These are phyloP conservation scores for Globisporangium emineosum DNA, from an alignment of 352 stramenopile species.

Conservation along the genomic window DNA sequence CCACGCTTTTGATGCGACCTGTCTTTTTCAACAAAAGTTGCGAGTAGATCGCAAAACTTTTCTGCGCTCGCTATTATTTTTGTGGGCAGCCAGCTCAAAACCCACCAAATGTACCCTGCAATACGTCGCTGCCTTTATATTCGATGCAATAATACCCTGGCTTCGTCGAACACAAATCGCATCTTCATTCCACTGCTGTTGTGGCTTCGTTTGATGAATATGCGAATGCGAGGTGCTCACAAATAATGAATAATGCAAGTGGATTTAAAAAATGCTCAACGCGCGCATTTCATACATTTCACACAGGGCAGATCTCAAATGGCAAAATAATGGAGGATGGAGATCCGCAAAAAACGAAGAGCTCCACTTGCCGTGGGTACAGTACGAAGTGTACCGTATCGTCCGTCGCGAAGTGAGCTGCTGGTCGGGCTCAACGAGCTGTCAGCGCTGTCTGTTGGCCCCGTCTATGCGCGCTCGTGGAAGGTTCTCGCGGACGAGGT, in stretches of 20 bases:
- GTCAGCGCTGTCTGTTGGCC: slow-evolving; percentile 10
- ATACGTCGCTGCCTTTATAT: no score
- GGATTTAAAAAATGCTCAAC: neutral
- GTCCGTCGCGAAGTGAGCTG: neutral
- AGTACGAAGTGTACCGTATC: neutral
- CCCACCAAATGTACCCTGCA: no score
- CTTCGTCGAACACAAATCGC: no score
- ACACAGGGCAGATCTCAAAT: neutral
- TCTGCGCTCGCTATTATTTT: neutral
- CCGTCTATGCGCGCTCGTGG: neutral
- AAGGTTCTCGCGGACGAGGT: slow-evolving; percentile 6
- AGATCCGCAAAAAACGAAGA: neutral
- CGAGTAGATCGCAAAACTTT: neutral
- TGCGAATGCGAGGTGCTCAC: neutral
- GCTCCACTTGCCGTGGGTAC: neutral
- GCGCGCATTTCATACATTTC: neutral
- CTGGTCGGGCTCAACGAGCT: neutral
- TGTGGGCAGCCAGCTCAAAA: neutral
- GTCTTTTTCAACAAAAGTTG: neutral
- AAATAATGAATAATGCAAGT: neutral
- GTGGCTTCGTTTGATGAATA: no score
- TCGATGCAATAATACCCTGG: no score
- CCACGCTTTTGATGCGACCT: neutral
- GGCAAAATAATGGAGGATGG: neutral
- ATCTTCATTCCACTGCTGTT: no score